A percentile compares a stretch with the other conserved stretches of the same genome.
These are phyloP conservation scores for Amanita molliuscula DNA, from an alignment of 768 basidiomycete species.

Conservation along the genomic window DNA sequence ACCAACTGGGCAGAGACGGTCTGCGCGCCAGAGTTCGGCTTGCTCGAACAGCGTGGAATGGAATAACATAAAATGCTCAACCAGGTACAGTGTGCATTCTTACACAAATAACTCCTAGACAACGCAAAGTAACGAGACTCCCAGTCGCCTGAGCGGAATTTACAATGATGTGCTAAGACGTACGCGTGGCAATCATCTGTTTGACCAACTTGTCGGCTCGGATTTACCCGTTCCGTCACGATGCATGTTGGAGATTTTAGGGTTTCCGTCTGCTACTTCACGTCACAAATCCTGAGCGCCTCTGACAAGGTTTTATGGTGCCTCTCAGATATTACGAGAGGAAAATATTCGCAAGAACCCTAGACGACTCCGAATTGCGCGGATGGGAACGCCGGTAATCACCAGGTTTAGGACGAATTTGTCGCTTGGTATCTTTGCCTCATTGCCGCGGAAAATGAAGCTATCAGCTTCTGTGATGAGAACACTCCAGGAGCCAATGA, in stretches of 20 bases:
- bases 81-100: constrained; percentile 1
- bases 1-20: neutral
- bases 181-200: constrained; percentile 5
- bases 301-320: neutral
- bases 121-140: constrained; percentile 18
- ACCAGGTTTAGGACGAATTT: neutral
- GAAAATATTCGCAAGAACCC: neutral
- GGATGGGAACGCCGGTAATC: constrained; percentile 7
- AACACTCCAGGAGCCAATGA: neutral
- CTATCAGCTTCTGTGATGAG: constrained; percentile 4
- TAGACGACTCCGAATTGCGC: constrained; percentile 3
- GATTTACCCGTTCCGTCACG: constrained; percentile 1
- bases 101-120: constrained; percentile 14
- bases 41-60: neutral
- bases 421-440: neutral
- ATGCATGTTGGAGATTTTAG: neutral
- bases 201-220: constrained; percentile 2
- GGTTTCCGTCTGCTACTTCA: neutral
- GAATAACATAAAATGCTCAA: neutral
- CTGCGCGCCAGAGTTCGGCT: neutral
- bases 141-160: constrained; percentile 5
- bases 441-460: constrained; percentile 6
- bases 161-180: neutral
- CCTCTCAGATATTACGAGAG: neutral
- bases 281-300: neutral